Evolutionary conservation across 2,329 filamentous ascomycete species (phyloP), one percentile per base, ranked within the genome.

Genomic region (Microsporum canis): DNA sequence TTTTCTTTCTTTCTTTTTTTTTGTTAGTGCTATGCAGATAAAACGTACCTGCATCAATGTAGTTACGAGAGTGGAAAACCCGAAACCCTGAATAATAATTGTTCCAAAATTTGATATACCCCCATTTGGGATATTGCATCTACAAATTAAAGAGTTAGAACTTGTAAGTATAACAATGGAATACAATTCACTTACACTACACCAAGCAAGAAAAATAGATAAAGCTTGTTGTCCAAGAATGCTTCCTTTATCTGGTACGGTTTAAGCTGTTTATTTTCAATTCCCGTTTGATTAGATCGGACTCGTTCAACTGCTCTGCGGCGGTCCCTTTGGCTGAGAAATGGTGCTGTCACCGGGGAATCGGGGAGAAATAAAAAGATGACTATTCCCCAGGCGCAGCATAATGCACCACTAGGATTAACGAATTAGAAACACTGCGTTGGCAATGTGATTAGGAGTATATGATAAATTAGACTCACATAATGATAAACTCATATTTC

Each of bases 401-500:
- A 86, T 8, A 86, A 75, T 0, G 81, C 76, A 5, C 76, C 75
- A 63, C 73, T 75, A 31, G 45, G 23, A n/a, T 31, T 5, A n/a
- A 3, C 1, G n/a, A 0, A 17, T 17, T 39, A 8, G 5, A 34
- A 43, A 43, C 39, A 12, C 23, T 3, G 7, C 5, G 23, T 3
- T 8, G 23, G 23, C 3, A 12, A 23, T 29, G 23, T 23, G 12
- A 3, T 23, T 0, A 23, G 5, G n/a, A 38, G 14, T 8, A 59
- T 29, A 47, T 7, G 17, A 10, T 5, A 43, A 6, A 27, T 17
- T 34, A 8, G 4, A 31, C 68, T 55, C 68, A 76, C 73, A 84
- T 84, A n/a, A 88, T 79, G 14, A 88, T 71, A 68, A 88, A 88
- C 60, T 88, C 84, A 64, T 85, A 88, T 67, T 82, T 83, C 85